Percentiles rank a stretch among this genome's conserved stretches.
These are phyloP conservation scores for Cordyceps tenuipes DNA, from an alignment of 2,329 filamentous ascomycete species.

Conservation along the genomic window DNA sequence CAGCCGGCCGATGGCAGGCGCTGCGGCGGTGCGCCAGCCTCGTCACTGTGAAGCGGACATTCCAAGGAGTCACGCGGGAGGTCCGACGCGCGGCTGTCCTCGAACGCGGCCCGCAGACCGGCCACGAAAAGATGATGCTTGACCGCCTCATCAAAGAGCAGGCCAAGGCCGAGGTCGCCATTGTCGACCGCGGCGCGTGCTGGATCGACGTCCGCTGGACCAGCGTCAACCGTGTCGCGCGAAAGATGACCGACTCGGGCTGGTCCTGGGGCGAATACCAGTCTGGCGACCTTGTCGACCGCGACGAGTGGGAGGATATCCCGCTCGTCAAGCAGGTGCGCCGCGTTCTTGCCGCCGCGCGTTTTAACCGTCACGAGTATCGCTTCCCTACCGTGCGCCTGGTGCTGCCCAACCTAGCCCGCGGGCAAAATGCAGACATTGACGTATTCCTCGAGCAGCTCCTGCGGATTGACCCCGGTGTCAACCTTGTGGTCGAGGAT, in stretches of 20 bases:
- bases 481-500: constrained; percentile 27
- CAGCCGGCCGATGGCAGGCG: constrained; percentile 22
- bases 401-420: constrained; percentile 25
- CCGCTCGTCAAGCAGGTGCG: constrained; percentile 25
- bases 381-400: constrained; percentile 27
- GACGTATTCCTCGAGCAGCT: constrained; percentile 26
- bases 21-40: constrained; percentile 25
- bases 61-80: constrained; percentile 25
- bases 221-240: constrained; percentile 25
- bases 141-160: constrained; percentile 27
- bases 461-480: constrained; percentile 21
- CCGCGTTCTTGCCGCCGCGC: constrained; percentile 29
- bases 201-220: constrained; percentile 27
- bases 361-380: constrained; percentile 29
- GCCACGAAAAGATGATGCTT: constrained; percentile 21
- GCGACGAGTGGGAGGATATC: constrained; percentile 27
- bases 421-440: constrained; percentile 21
- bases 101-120: constrained; percentile 13
- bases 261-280: constrained; percentile 33
- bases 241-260: constrained; percentile 33
- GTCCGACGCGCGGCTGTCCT: constrained; percentile 18
- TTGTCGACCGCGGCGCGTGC: constrained; percentile 27
- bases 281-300: constrained; percentile 22
- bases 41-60: constrained; percentile 24
- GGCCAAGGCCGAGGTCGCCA: constrained; percentile 26